Evolutionary conservation across 176 grass and related monocot species (phyloP).

Genomic region (Phoenix dactylifera): DNA sequence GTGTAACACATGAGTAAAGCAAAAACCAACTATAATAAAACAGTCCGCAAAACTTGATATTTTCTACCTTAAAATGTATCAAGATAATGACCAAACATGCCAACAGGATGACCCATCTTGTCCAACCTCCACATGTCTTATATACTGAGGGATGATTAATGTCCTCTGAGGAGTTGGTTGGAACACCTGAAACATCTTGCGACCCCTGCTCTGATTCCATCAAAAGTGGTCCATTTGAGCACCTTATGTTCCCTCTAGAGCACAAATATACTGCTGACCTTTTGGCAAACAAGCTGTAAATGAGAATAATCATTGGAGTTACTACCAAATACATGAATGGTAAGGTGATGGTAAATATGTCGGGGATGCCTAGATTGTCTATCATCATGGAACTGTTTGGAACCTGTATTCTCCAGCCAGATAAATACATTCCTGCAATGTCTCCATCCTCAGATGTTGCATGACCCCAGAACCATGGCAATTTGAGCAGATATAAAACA

Average conservation of each 20-base stretch:
- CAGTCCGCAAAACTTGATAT: neutral
- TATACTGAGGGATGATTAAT: neutral
- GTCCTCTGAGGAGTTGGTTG: slow-evolving; percentile 5
- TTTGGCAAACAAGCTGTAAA: slow-evolving; percentile 60
- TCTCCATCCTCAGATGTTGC: slow-evolving; percentile 62
- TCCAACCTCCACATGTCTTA: slow-evolving; percentile 33
- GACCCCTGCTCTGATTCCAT: slow-evolving; percentile 3
- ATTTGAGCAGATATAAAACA: slow-evolving; percentile 50
- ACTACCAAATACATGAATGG: slow-evolving; percentile 80
- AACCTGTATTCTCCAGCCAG: slow-evolving; percentile 53
- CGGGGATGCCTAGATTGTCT: slow-evolving; percentile 40
- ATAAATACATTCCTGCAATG: slow-evolving; percentile 62
- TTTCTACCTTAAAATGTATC: slow-evolving; percentile 55
- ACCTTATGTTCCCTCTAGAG: slow-evolving; percentile 17
- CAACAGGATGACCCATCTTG: slow-evolving; percentile 36
- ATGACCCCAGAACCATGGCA: slow-evolving; percentile 84
- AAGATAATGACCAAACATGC: slow-evolving; percentile 25
- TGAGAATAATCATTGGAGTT: slow-evolving; percentile 38
- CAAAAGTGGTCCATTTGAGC: neutral
- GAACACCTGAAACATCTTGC: slow-evolving; percentile 8
- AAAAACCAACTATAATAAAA: neutral
- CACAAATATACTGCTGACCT: slow-evolving; percentile 25
- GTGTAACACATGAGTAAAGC: neutral
- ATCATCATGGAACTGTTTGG: slow-evolving; percentile 2
- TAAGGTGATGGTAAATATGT: slow-evolving; percentile 71